These are phyloP conservation scores for Symmetrospora coprosmae DNA, from an alignment of 768 basidiomycete genomes.

Conservation along the genomic window DNA sequence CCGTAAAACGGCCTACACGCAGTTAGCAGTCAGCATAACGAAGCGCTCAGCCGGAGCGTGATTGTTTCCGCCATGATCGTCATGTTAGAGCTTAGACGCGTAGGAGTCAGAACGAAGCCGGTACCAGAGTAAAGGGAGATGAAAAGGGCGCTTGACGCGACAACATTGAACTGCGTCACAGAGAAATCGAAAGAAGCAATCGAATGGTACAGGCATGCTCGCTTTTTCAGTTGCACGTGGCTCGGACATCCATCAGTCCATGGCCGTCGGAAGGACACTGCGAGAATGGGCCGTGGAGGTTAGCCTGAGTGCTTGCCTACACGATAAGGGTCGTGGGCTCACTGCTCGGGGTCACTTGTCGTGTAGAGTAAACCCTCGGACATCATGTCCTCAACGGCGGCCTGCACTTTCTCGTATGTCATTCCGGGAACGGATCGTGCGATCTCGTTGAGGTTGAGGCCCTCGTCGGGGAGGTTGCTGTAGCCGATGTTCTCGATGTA, in stretches of 20 bases:
- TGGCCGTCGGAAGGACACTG: background rate
- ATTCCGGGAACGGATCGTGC: slow-evolving; percentile 50
- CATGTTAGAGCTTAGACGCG: no score
- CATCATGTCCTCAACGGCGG: slow-evolving; percentile 8
- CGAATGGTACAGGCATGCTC: no score
- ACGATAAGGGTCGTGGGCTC: background rate
- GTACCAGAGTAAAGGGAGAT: no score
- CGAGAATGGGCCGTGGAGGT: background rate
- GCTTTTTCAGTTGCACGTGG: background rate
- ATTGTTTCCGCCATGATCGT: no score
- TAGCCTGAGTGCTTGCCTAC: background rate
- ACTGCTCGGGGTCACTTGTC: slow-evolving; percentile 16
- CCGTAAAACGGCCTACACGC: background rate
- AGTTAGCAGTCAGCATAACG: slow-evolving; percentile 1
- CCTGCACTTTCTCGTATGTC: slow-evolving; percentile 35
- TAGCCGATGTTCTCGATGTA: slow-evolving; percentile 43
- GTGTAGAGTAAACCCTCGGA: slow-evolving; percentile 9
- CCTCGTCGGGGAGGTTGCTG: slow-evolving; percentile 45
- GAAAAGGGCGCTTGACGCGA: no score
- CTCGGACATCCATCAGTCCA: background rate
- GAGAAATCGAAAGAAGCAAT: no score
- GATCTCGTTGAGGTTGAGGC: slow-evolving; percentile 76
- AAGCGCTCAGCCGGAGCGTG: slow-evolving; percentile 13
- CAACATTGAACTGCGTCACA: no score
- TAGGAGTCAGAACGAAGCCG: no score